These are phyloP conservation scores for Acidomyces sp. DNA, from an alignment of 495 filamentous ascomycete genomes.

Conservation along the genomic window DNA sequence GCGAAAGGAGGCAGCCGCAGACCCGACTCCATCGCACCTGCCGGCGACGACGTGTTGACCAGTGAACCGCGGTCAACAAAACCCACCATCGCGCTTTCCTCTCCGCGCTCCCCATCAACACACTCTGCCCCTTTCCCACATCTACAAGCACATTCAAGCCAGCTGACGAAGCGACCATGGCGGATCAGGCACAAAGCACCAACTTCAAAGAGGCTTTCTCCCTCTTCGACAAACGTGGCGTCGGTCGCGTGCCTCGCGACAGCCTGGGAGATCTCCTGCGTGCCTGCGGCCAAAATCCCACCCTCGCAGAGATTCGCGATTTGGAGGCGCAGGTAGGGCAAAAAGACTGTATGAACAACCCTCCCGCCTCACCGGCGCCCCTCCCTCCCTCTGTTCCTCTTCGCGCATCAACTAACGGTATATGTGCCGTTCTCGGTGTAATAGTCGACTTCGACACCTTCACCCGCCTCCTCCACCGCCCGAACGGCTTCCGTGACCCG, in stretches of 20 bases:
- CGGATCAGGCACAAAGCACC: slow-evolving; percentile 36
- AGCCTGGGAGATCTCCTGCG: slow-evolving; percentile 85
- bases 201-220: slow-evolving; percentile 99
- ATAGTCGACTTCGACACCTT: slow-evolving; percentile 97
- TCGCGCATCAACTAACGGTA: neutral
- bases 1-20: too few species aligned
- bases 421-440: slow-evolving; percentile 4
- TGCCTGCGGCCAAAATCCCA: slow-evolving; percentile 96
- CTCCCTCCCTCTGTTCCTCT: neutral
- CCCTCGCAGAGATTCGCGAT: slow-evolving; percentile 77
- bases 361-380: neutral
- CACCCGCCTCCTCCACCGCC: slow-evolving; percentile 86
- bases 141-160: too few species aligned
- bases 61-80: too few species aligned
- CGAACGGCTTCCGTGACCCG: slow-evolving; percentile 93
- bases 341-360: slow-evolving; percentile 60
- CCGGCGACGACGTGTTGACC: too few species aligned
- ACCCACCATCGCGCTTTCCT: too few species aligned
- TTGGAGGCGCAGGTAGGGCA: slow-evolving; percentile 71
- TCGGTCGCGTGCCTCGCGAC: slow-evolving; percentile 71
- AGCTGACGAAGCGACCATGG: slow-evolving; percentile 9
- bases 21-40: too few species aligned
- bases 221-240: slow-evolving; percentile 97
- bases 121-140: too few species aligned
- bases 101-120: too few species aligned